Evolutionary conservation across 2,329 filamentous ascomycete species (phyloP).

Genomic region (Pseudocercospora musae): DNA sequence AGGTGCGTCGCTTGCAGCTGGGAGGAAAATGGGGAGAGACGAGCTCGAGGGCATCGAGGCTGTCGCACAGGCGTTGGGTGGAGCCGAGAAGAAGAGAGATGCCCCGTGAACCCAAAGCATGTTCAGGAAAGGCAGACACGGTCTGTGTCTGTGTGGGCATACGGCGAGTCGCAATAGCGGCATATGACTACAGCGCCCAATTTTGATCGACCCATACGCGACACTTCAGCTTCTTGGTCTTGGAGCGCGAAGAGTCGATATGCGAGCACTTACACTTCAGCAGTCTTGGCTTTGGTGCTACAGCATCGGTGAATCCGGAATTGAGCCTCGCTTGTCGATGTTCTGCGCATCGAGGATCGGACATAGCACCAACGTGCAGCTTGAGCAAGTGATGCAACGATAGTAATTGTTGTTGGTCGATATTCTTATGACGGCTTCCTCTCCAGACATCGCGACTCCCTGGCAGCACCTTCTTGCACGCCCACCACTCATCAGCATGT

Average conservation of each 20-base stretch:
- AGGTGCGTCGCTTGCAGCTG: slow-evolving; percentile 22
- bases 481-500: neutral
- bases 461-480: neutral
- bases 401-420: neutral
- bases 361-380: neutral
- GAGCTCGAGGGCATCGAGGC: slow-evolving; percentile 39
- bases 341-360: neutral
- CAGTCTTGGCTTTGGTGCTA: neutral
- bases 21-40: slow-evolving; percentile 31
- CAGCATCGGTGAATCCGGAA: neutral
- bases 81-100: slow-evolving; percentile 17
- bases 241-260: neutral
- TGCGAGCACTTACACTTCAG: neutral
- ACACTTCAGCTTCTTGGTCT: too few relatives aligned
- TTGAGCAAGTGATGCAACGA: neutral
- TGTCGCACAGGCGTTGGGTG: slow-evolving; percentile 35
- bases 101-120: neutral
- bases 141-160: too few relatives aligned
- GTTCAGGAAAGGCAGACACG: too few relatives aligned
- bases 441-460: neutral
- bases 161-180: too few relatives aligned
- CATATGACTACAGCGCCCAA: too few relatives aligned
- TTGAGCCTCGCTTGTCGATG: neutral
- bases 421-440: neutral
- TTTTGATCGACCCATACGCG: too few relatives aligned